Base-by-base conservation (phyloP, 2,329 filamentous ascomycete genomes). In the Botrytis medusae region DNA sequence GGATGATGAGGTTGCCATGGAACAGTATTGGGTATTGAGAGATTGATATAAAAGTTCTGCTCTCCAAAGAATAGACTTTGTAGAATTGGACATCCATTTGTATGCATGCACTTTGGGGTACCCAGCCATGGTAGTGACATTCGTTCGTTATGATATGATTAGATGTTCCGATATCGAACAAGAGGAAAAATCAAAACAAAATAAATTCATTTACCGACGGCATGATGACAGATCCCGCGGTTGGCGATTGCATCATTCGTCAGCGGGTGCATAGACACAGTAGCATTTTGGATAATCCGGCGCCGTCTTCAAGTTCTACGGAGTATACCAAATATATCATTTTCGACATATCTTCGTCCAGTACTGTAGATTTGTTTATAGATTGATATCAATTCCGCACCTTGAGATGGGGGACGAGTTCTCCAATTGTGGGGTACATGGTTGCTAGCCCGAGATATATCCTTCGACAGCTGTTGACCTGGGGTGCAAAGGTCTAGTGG, bases 351-450 rank as follows among this genome's bases (percentile, higher is more conserved):
- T 57, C 48, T 32, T 32, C 34, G 42, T 40, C 46, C 42, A n/a
- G 25, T 42, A 48, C 34, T 42, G 25, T 68, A 29, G 42, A 64
- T 48, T 34, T 64, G 18, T 1, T 25, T 20, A 6, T 40, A 40
- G 59, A 62, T 40, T 18, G 12, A 20, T 12, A 4, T 22, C 37
- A 54, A 25, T 42, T 54, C 20, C 25, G 25, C 18, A 57, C 65
- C 25, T 40, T 16, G 34, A 57, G 4, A 68, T 63, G 22, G 48
- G 48, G 65, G 65, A 57, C 48, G 65, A 57, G 34, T 68, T 68
- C 48, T 68, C 57, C n/a, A 48, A 68, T 68, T 68, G 48, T 57
- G 65, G 65, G 48, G 65, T 57, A 18, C 34, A 9, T 54, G 34
- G 34, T 12, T 54, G 32, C 44, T 68, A 42, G 34, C 34, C 65